A percentile compares a stretch with the other conserved stretches of the same genome.
Conservation (phyloP, 2,329 filamentous ascomycete species). For the Colletotrichum falcatum region DNA sequence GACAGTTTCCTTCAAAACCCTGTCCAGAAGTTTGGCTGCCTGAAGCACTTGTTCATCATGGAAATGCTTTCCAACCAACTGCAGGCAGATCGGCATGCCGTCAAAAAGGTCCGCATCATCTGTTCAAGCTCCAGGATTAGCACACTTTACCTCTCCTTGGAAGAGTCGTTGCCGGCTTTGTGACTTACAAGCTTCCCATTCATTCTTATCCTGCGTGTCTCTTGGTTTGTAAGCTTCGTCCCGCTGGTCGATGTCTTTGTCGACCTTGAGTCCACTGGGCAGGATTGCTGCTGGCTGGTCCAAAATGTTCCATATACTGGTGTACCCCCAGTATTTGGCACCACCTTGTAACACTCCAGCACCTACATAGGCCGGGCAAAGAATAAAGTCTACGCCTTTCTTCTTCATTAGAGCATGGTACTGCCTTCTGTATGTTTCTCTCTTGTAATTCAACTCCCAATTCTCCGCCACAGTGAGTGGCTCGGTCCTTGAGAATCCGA, state of each 20-base stretch:
- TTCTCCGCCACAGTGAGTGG: conserved; percentile 20
- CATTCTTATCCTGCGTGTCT: not conserved
- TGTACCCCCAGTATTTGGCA: conserved; percentile 32
- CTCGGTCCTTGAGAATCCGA: conserved; percentile 3
- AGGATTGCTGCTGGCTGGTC: conserved; percentile 26
- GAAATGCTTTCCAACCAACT: conserved; percentile 30
- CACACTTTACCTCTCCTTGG: not conserved
- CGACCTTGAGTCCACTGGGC: conserved; percentile 17
- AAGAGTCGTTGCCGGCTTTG: not conserved
- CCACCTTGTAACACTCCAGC: conserved; percentile 26
- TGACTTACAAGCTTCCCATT: conserved; percentile 34
- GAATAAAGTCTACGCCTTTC: conserved; percentile 23
- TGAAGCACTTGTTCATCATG: conserved; percentile 37
- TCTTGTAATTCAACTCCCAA: conserved; percentile 12
- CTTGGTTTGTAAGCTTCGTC: conserved; percentile 12
- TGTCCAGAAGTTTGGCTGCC: conserved; percentile 14
- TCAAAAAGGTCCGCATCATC: conserved; percentile 30
- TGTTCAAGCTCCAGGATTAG: not conserved
- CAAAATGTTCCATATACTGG: conserved; percentile 25
- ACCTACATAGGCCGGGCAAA: conserved; percentile 30
- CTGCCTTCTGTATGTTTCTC: conserved; percentile 25
- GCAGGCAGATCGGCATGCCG: conserved; percentile 14
- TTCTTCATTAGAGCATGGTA: conserved; percentile 29
- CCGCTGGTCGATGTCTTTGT: not conserved
- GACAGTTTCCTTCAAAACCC: not conserved